Percentiles rank a stretch among this genome's conserved stretches.
phyloP scores from a whole-genome alignment of 768 basidiomycete species.

The Tricholoma sp. region DNA sequence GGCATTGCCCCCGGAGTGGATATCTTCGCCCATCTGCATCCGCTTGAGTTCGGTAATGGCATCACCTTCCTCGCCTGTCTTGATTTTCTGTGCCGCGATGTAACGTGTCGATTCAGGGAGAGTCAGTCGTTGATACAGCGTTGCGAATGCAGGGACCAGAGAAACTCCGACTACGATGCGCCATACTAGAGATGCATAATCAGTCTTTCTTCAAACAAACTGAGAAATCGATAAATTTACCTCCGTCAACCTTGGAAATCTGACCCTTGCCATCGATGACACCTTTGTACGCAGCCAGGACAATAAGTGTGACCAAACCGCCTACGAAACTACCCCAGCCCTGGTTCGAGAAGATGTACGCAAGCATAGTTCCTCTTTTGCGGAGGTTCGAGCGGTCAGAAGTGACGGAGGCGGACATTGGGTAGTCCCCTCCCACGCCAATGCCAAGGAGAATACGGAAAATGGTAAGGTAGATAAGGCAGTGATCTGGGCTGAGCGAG shows the following conservation, averaged over 20 bases:
- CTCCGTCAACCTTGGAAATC: slow-evolving; percentile 65
- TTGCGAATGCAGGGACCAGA: slow-evolving; percentile 69
- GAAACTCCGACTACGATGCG: slow-evolving; percentile 69
- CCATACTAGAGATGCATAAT: slow-evolving; percentile 45
- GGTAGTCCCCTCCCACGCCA: slow-evolving; percentile 78
- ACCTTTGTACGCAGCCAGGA: slow-evolving; percentile 56
- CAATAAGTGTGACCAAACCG: slow-evolving; percentile 55
- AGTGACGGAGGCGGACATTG: slow-evolving; percentile 67
- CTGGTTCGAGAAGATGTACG: slow-evolving; percentile 73
- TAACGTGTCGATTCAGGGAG: slow-evolving; percentile 64
- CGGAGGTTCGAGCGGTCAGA: slow-evolving; percentile 61
- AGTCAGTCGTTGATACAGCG: slow-evolving; percentile 71
- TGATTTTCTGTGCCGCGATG: slow-evolving; percentile 36
- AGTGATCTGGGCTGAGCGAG: slow-evolving; percentile 42
- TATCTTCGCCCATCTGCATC: slow-evolving; percentile 24
- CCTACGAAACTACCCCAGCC: slow-evolving; percentile 74
- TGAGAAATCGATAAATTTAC: slow-evolving; percentile 28
- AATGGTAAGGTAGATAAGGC: slow-evolving; percentile 57
- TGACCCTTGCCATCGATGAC: slow-evolving; percentile 56
- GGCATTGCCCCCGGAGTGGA: slow-evolving; percentile 15
- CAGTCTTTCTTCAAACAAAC: neutral
- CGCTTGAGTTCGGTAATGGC: slow-evolving; percentile 29
- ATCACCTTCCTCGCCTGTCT: slow-evolving; percentile 16
- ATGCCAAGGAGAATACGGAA: slow-evolving; percentile 73
- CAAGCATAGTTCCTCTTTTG: slow-evolving; percentile 68